Percentiles rank a stretch among this genome's conserved stretches.
phyloP scores from a whole-genome alignment of 768 basidiomycete species.

The Naganishia antarctica region DNA sequence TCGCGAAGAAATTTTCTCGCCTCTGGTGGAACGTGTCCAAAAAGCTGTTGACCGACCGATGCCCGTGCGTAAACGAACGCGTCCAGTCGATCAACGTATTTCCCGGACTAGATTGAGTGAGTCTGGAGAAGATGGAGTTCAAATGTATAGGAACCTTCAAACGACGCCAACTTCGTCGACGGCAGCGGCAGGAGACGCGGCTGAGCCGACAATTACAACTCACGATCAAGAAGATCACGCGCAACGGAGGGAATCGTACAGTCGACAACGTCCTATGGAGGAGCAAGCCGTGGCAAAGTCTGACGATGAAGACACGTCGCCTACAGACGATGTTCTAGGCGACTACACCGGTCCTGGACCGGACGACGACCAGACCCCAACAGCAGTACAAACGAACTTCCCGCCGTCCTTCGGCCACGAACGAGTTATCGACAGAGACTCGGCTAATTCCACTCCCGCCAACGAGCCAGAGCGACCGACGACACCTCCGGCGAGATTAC shows the following conservation, averaged over 20 bases:
- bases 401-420: neutral
- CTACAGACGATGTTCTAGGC: conserved; percentile 5
- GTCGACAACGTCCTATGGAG: neutral
- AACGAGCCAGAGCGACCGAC: neutral
- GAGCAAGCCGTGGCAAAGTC: neutral
- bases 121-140: conserved; percentile 63
- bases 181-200: neutral
- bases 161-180: neutral
- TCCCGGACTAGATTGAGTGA: conserved; percentile 68
- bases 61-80: conserved; percentile 78
- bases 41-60: conserved; percentile 79
- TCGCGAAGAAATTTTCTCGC: conserved; percentile 69
- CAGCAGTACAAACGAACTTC: neutral
- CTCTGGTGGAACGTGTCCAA: conserved; percentile 76
- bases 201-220: neutral
- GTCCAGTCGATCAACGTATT: conserved; percentile 79
- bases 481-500: neutral
- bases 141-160: conserved; percentile 56
- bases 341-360: conserved; percentile 10
- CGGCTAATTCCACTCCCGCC: neutral
- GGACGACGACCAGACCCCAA: neutral
- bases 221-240: neutral
- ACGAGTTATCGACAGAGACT: too few species aligned
- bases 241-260: neutral
- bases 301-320: conserved; percentile 5